Evolutionary conservation across 2,329 filamentous ascomycete species (phyloP).

Genomic region (Gnomoniopsis sp.): DNA sequence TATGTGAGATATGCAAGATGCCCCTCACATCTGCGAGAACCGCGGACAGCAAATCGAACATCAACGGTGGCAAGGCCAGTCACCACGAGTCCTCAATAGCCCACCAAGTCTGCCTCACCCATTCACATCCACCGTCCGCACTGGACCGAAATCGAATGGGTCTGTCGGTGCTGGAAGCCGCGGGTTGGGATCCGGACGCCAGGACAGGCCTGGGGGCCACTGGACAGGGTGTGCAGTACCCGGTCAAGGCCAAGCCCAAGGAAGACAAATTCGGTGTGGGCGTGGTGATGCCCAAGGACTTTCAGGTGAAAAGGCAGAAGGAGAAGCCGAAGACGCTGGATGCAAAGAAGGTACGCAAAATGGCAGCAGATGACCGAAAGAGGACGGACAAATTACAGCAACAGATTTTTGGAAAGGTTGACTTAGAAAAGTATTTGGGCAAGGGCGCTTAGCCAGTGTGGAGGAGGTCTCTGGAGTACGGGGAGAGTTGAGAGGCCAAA

Average conservation of each 20-base stretch:
- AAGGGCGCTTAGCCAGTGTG: conserved; percentile 18
- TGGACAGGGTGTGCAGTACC: conserved; percentile 71
- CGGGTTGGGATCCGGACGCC: conserved; percentile 74
- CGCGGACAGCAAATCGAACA: conserved; percentile 23
- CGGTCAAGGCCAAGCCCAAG: conserved; percentile 70
- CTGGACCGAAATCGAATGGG: conserved; percentile 70
- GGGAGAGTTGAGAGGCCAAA: too few relatives aligned
- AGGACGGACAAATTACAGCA: conserved; percentile 62
- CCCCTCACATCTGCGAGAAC: conserved; percentile 34
- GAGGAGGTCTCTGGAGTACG: too few relatives aligned
- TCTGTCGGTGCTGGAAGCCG: conserved; percentile 59
- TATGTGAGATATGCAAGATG: conserved; percentile 61
- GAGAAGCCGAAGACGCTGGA: conserved; percentile 53
- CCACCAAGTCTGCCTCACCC: conserved; percentile 67
- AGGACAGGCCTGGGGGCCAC: conserved; percentile 67
- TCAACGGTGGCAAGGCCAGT: conserved; percentile 15
- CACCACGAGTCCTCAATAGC: conserved; percentile 61
- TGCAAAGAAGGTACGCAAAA: conserved; percentile 66
- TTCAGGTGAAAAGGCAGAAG: conserved; percentile 36
- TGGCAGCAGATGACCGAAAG: conserved; percentile 59
- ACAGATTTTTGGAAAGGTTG: conserved; percentile 72
- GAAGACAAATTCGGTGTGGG: conserved; percentile 74
- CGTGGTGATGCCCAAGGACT: conserved; percentile 38
- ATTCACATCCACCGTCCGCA: conserved; percentile 70
- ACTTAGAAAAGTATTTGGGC: conserved; percentile 72